Base-by-base conservation (phyloP, 495 filamentous ascomycete genomes). In the Penicillium diatomitis region DNA sequence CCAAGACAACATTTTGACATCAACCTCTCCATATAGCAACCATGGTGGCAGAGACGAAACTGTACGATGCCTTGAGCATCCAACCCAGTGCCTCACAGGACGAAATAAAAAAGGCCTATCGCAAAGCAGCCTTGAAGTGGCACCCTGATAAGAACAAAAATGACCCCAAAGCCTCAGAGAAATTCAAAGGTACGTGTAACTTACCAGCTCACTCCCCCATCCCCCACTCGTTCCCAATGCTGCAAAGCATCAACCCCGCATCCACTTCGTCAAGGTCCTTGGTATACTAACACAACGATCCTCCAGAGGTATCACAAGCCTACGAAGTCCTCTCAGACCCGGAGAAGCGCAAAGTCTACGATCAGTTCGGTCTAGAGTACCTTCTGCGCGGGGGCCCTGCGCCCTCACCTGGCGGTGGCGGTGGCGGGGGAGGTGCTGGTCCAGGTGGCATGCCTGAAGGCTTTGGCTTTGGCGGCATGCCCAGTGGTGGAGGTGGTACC, bases 91-190 rank as follows among this genome's bases (percentile, higher is more conserved):
- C 91, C 4, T 78, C 79, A 3, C 86, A 90, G 60, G 92, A 96
- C 61, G 90, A 97, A 48, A 92, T 99, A 67, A 96, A 95, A 69
- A 99, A 99, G 60, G 92, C 84, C 34, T 98, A 98, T 63, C 90
- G 88, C 53, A 94, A 92, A 75, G 77, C 80, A 35, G 94, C 92
- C 39, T 70, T 98, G 62, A 96, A 95, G 73, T 83, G 81, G 62
- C 92, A 98, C 61, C 92, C 92, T 0, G 92, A 98, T 68, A 97
- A 97, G 75, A 97, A 97, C 73, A 91, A 90, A 64, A 85, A 94
- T 66, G 87, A 92, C 56, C 84, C 89, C 11, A 62, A 77, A 11
- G 85, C 89, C 27, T 71, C 81, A 46, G 91, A 97, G 54, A 94
- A 87, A 59, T 98, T 98, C 70, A 91, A 91, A 74, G 75, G 76